Evolutionary conservation across 176 grass and related monocot genomes (phyloP).

Genomic region (Carex littledalei): DNA sequence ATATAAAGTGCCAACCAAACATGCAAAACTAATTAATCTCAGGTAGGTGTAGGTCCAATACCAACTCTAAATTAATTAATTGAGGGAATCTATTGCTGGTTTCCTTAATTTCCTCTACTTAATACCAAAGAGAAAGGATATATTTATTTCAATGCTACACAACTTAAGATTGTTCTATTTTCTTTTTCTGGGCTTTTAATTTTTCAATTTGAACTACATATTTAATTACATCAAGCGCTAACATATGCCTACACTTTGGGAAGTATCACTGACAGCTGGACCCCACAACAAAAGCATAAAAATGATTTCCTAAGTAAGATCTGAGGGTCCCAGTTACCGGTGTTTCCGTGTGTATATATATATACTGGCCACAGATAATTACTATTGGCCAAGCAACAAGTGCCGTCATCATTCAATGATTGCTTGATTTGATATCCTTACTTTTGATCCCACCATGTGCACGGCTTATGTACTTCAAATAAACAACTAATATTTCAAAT

Average conservation of each 20-base stretch:
- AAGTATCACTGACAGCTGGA: background rate
- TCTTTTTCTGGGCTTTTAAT: too few species aligned
- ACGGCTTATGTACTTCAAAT: conserved; percentile 2
- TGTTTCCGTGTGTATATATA: background rate
- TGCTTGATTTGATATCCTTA: conserved; percentile 18
- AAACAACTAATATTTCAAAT: background rate
- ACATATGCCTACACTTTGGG: background rate
- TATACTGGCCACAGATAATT: background rate
- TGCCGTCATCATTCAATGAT: conserved; percentile 22
- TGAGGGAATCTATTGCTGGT: conserved; percentile 18
- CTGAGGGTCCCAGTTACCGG: background rate
- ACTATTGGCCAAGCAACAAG: conserved; percentile 1
- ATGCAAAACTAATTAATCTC: conserved; percentile 18
- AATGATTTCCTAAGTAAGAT: background rate
- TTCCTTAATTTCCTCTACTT: background rate
- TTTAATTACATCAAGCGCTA: too few species aligned
- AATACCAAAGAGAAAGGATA: background rate
- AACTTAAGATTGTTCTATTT: too few species aligned
- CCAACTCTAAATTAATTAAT: conserved; percentile 20
- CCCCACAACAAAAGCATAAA: background rate
- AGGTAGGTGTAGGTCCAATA: conserved; percentile 24
- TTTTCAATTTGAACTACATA: too few species aligned
- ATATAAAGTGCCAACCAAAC: conserved; percentile 8
- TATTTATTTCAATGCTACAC: too few species aligned
- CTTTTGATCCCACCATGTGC: conserved; percentile 16